phyloP scores from a whole-genome alignment of 2,329 filamentous ascomycete genomes.

The Teratosphaeria gauchensis region DNA sequence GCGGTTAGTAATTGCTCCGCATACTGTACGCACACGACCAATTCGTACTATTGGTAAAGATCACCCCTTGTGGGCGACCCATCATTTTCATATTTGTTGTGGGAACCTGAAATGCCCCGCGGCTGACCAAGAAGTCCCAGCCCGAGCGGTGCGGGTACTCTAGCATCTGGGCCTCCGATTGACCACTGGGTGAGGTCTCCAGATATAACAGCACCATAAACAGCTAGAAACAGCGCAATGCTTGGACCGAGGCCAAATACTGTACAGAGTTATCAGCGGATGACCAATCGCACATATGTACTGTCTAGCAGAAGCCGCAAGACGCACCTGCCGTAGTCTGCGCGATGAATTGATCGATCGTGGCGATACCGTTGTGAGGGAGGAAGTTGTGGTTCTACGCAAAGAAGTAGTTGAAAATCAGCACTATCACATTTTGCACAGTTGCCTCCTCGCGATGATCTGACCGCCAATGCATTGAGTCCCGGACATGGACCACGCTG shows the following conservation, averaged over 20 bases:
- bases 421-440: constrained; percentile 12
- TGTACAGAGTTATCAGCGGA: not conserved
- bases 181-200: constrained; percentile 20
- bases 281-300: not conserved
- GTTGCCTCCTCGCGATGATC: not conserved
- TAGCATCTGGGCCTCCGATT: constrained; percentile 14
- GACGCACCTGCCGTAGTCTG: constrained; percentile 8
- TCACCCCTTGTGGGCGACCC: constrained; percentile 23
- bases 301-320: not conserved
- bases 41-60: constrained; percentile 12
- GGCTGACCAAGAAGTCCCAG: constrained; percentile 4
- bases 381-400: constrained; percentile 14
- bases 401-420: not conserved
- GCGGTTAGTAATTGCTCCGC: not conserved
- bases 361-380: constrained; percentile 25
- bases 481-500: constrained; percentile 25
- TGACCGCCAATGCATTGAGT: constrained; percentile 21
- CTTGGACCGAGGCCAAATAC: constrained; percentile 8
- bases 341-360: constrained; percentile 25
- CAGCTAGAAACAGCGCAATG: constrained; percentile 22
- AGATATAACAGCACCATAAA: constrained; percentile 24
- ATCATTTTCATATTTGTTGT: constrained; percentile 28
- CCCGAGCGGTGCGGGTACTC: not conserved
- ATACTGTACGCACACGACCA: not conserved
- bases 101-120: constrained; percentile 14